These are phyloP conservation scores for Pleurotus sapidus DNA, from an alignment of 768 basidiomycete species.

Conservation along the genomic window DNA sequence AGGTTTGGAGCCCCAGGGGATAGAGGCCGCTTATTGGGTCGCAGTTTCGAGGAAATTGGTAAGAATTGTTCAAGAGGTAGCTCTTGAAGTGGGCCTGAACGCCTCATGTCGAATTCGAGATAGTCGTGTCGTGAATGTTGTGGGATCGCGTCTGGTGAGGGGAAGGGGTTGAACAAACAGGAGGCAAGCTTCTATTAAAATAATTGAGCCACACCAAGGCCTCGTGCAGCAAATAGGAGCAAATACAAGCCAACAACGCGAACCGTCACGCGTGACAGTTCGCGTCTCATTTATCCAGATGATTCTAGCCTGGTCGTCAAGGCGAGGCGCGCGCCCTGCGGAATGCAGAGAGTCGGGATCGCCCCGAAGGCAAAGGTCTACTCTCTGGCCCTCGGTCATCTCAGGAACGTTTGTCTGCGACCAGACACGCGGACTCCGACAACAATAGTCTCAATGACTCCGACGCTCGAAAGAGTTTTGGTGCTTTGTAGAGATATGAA, in stretches of 20 bases:
- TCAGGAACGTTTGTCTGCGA: no score
- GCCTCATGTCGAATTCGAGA: conserved; percentile 23
- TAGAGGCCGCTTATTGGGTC: conserved; percentile 56
- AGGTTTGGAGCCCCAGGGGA: conserved; percentile 49
- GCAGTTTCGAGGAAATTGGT: conserved; percentile 25
- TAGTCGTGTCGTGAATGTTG: background rate
- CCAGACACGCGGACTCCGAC: no score
- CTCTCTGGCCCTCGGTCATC: no score
- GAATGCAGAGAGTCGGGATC: no score
- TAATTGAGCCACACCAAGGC: conserved; percentile 2
- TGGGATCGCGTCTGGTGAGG: background rate
- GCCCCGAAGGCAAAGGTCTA: no score
- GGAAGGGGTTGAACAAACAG: background rate
- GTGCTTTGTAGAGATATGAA: background rate
- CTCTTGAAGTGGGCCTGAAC: conserved; percentile 58
- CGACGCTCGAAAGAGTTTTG: background rate
- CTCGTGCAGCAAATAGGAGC: conserved; percentile 4
- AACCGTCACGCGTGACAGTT: conserved; percentile 3
- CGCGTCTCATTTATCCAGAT: conserved; percentile 5
- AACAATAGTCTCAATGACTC: no score
- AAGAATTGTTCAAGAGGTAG: conserved; percentile 58
- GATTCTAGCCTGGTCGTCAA: background rate
- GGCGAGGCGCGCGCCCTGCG: background rate
- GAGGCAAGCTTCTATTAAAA: background rate
- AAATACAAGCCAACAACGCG: conserved; percentile 2